These are phyloP conservation scores for Suhomyces terraborum DNA, from an alignment of 1,139 yeast genomes.

Conservation along the genomic window DNA sequence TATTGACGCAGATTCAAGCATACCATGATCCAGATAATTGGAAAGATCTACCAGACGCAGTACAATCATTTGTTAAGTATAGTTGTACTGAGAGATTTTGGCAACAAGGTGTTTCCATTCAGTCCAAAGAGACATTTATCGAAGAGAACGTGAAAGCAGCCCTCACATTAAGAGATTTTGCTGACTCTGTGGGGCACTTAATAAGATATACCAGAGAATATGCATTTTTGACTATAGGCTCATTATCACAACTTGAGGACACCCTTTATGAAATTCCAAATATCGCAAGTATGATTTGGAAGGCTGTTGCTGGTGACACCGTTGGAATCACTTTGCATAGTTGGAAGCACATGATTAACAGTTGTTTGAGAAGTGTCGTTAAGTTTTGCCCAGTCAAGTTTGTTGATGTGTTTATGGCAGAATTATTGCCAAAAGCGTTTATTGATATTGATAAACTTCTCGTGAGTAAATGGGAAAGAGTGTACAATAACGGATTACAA, in stretches of 20 bases:
- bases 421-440: conserved; percentile 75
- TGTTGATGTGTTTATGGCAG: conserved; percentile 70
- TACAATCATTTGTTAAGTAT: conserved; percentile 84
- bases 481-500: conserved; percentile 68
- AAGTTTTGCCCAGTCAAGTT: conserved; percentile 81
- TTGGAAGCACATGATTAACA: conserved; percentile 94
- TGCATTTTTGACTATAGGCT: conserved; percentile 86
- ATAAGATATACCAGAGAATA: conserved; percentile 95
- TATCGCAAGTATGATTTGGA: conserved; percentile 75
- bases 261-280: conserved; percentile 86
- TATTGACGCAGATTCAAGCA: conserved; percentile 87
- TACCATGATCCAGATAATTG: conserved; percentile 94
- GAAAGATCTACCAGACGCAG: conserved; percentile 83
- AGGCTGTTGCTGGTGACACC: conserved; percentile 81
- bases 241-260: conserved; percentile 86
- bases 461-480: conserved; percentile 72
- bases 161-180: conserved; percentile 90
- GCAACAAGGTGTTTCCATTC: conserved; percentile 97
- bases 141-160: conserved; percentile 95
- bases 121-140: conserved; percentile 90
- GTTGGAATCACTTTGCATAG: conserved; percentile 90
- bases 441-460: conserved; percentile 71
- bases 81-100: conserved; percentile 93
- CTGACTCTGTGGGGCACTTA: conserved; percentile 97
- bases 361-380: conserved; percentile 82